phyloP scores from a whole-genome alignment of 2,329 filamentous ascomycete species.

The Apiospora marii region DNA sequence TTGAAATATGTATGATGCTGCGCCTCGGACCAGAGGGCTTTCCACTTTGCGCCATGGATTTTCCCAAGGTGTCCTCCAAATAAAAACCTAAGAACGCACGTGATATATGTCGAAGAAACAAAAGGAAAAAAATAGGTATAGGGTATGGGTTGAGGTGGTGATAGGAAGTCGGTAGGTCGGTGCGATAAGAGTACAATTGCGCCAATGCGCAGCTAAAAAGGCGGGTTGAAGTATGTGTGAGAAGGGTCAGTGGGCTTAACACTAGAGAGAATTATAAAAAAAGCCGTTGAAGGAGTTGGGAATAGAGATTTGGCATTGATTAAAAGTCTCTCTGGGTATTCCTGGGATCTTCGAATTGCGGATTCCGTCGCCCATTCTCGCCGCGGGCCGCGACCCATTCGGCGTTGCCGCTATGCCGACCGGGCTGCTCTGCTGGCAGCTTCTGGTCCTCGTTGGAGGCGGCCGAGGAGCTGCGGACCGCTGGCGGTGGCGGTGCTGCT shows the following conservation, averaged over 20 bases:
- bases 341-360: slow-evolving; percentile 51
- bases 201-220: slow-evolving; percentile 11
- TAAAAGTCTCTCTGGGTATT: slow-evolving; percentile 48
- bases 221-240: slow-evolving; percentile 17
- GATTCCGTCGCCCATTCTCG: slow-evolving; percentile 49
- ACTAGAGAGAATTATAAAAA: slow-evolving; percentile 7
- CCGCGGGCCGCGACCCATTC: slow-evolving; percentile 60
- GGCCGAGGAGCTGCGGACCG: slow-evolving; percentile 25
- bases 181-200: slow-evolving; percentile 11
- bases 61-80: slow-evolving; percentile 12
- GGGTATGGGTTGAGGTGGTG: slow-evolving; percentile 7
- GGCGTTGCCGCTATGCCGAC: slow-evolving; percentile 56
- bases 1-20: slow-evolving; percentile 23
- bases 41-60: slow-evolving; percentile 15
- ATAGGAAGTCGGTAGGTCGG: background rate
- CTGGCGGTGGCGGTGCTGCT: slow-evolving; percentile 30
- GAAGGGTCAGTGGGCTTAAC: slow-evolving; percentile 4
- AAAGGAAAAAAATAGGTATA: slow-evolving; percentile 20
- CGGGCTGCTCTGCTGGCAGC: slow-evolving; percentile 66
- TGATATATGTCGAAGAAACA: slow-evolving; percentile 3
- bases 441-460: slow-evolving; percentile 63
- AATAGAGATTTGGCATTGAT: background rate
- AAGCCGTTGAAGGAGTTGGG: background rate
- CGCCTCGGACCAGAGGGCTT: slow-evolving; percentile 20
- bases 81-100: background rate